Evolutionary conservation across 257 asterid species (phyloP).

Genomic region (Leonotis leonurus): DNA sequence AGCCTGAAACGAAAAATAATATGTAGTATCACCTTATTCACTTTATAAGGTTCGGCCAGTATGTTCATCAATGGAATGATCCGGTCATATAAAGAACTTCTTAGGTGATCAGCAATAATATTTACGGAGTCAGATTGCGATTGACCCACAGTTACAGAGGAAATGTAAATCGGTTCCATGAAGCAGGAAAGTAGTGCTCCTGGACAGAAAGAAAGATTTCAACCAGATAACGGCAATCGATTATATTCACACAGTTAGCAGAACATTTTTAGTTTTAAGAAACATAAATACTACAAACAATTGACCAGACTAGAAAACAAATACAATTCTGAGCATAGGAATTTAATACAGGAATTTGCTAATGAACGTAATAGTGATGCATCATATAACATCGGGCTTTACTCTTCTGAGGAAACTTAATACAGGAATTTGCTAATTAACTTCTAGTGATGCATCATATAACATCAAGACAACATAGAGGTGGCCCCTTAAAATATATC

Average conservation of each 20-base stretch:
- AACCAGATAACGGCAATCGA: not conserved
- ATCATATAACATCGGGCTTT: constrained; percentile 1
- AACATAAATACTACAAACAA: constrained; percentile 1
- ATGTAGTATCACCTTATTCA: constrained; percentile 45
- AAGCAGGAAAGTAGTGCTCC: constrained; percentile 82
- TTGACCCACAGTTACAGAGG: constrained; percentile 62
- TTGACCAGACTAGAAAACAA: constrained; percentile 1
- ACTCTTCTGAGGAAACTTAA: not conserved
- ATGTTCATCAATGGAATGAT: constrained; percentile 46
- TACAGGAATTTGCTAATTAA: not conserved
- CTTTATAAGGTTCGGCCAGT: constrained; percentile 55
- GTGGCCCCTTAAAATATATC: constrained; percentile 7
- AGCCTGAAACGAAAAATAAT: not conserved
- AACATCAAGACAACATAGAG: not conserved
- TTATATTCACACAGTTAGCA: not conserved
- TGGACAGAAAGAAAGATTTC: constrained; percentile 18
- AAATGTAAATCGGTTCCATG: constrained; percentile 73
- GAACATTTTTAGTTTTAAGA: not conserved
- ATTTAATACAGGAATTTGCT: not conserved
- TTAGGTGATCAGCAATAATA: constrained; percentile 26
- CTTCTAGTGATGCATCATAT: not conserved
- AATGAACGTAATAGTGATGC: not conserved
- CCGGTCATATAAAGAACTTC: constrained; percentile 53
- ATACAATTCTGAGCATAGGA: not conserved
- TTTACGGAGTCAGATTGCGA: constrained; percentile 33